These are phyloP conservation scores for Hypericum perforatum DNA, from an alignment of 345 rosid species.

Conservation along the genomic window DNA sequence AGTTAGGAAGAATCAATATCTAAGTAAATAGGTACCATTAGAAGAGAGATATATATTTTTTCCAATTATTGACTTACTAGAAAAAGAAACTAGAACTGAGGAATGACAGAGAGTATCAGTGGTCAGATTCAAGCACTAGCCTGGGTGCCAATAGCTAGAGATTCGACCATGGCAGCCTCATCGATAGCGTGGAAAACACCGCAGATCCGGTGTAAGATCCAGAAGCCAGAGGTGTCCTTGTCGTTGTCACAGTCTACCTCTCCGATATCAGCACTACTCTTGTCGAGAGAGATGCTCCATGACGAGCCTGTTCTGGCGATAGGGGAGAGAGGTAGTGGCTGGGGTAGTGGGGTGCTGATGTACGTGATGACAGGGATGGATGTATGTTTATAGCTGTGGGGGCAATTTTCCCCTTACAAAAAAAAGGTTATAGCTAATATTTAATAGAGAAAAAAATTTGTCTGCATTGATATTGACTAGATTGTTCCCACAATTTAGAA, in stretches of 20 bases:
- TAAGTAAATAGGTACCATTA: no score
- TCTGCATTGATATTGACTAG: no score
- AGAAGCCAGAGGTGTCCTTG: slow-evolving; percentile 19
- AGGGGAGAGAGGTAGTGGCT: slow-evolving; percentile 12
- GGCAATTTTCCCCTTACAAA: no score
- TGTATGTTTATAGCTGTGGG: no score
- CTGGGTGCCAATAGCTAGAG: slow-evolving; percentile 37
- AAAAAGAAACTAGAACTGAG: background rate
- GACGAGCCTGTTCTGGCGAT: background rate
- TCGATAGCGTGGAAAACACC: slow-evolving; percentile 44
- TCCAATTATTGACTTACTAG: slow-evolving; percentile 2
- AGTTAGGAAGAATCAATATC: no score
- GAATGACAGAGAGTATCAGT: slow-evolving; percentile 60
- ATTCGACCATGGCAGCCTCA: slow-evolving; percentile 28
- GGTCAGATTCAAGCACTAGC: slow-evolving; percentile 65
- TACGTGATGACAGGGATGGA: slow-evolving; percentile 97
- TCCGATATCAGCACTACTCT: slow-evolving; percentile 54
- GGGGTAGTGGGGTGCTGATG: slow-evolving; percentile 79
- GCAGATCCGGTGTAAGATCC: slow-evolving; percentile 22
- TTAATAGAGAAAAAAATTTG: no score
- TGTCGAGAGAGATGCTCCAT: slow-evolving; percentile 6
- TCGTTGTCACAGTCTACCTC: slow-evolving; percentile 48
- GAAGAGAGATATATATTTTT: background rate
- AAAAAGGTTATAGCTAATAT: no score
- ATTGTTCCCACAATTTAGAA: no score